These are phyloP conservation scores for Yamadazyma dendronema DNA, from an alignment of 1,139 yeast species.

Conservation along the genomic window DNA sequence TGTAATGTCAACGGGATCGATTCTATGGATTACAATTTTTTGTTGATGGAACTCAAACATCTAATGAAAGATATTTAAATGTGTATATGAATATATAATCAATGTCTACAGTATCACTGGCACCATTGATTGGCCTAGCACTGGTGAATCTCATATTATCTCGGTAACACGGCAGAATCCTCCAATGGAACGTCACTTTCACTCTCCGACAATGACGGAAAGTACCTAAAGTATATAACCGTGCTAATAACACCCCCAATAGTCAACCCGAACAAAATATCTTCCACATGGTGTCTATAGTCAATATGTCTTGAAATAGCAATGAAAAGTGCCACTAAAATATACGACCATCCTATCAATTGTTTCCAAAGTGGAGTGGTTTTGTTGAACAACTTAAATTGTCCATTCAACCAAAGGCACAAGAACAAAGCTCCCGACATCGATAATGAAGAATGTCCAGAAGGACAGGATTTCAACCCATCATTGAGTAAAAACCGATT, in stretches of 20 bases:
- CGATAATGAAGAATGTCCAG: constrained; percentile 47
- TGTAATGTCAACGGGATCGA: constrained; percentile 14
- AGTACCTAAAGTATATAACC: constrained; percentile 27
- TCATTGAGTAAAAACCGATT: constrained; percentile 38
- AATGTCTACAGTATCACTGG: not conserved
- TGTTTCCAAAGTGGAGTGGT: constrained; percentile 13
- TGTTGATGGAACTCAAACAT: constrained; percentile 9
- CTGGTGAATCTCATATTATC: too few species aligned
- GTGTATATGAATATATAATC: not conserved
- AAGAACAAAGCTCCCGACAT: constrained; percentile 40
- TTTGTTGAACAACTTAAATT: constrained; percentile 20
- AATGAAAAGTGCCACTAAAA: constrained; percentile 33
- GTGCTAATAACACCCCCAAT: constrained; percentile 26
- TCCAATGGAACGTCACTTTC: constrained; percentile 10
- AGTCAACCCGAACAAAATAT: constrained; percentile 35
- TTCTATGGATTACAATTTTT: constrained; percentile 12
- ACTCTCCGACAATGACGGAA: constrained; percentile 10
- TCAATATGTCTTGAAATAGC: constrained; percentile 43
- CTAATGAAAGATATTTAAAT: constrained; percentile 2
- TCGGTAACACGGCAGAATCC: constrained; percentile 8
- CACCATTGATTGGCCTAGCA: too few species aligned
- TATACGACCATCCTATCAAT: constrained; percentile 21
- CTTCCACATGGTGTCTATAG: constrained; percentile 45
- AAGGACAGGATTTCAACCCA: constrained; percentile 48
- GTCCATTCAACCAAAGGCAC: constrained; percentile 42